These are phyloP conservation scores for Septoria petroselini DNA, from an alignment of 2,329 filamentous ascomycete species.

Conservation along the genomic window DNA sequence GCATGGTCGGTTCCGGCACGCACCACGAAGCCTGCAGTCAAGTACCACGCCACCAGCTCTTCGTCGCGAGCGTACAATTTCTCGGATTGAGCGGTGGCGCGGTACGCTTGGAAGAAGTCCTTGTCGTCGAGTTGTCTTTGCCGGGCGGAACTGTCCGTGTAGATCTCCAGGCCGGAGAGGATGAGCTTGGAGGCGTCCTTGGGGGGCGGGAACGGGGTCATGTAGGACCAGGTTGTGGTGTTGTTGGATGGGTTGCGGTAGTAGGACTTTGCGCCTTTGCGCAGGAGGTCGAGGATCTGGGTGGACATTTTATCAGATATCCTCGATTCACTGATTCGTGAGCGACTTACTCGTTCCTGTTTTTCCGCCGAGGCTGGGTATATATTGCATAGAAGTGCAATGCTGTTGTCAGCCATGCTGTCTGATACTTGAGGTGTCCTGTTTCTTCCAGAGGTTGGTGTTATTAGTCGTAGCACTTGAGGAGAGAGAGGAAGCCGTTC, in stretches of 20 bases:
- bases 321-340: not conserved
- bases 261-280: conserved; percentile 27
- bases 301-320: no score
- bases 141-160: conserved; percentile 28
- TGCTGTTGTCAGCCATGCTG: conserved; percentile 18
- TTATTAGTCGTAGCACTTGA: no score
- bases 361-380: conserved; percentile 27
- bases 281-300: conserved; percentile 31
- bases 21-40: conserved; percentile 27
- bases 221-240: conserved; percentile 22
- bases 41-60: conserved; percentile 30
- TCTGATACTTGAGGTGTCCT: not conserved
- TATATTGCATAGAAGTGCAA: conserved; percentile 30
- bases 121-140: conserved; percentile 30
- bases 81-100: conserved; percentile 23
- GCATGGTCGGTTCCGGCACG: conserved; percentile 13
- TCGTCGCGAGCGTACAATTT: conserved; percentile 26
- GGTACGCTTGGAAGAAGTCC: conserved; percentile 31
- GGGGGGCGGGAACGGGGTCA: conserved; percentile 16
- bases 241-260: conserved; percentile 27
- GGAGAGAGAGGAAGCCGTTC: no score
- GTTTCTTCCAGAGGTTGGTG: not conserved
- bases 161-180: conserved; percentile 31
- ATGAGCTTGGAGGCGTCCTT: conserved; percentile 13
- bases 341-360: conserved; percentile 24